A percentile compares a stretch with the other conserved stretches of the same genome.
phyloP scores from a whole-genome alignment of 352 stramenopile species.

The Phytophthora uliginosa region DNA sequence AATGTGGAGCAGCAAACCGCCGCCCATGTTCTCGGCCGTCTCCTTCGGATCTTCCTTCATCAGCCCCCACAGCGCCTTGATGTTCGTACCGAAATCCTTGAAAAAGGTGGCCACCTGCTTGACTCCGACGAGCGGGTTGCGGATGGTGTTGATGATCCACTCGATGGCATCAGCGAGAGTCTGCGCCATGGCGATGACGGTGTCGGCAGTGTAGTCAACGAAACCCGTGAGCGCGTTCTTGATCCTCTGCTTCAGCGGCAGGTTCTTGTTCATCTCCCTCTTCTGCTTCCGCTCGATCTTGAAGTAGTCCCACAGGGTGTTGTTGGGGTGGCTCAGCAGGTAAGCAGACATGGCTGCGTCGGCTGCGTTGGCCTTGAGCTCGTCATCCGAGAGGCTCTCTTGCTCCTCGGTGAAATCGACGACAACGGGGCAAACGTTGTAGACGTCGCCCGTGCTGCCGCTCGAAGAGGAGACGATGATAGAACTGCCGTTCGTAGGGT shows the following conservation, averaged over 20 bases:
- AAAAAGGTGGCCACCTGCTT: slow-evolving; percentile 20
- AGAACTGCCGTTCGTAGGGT: slow-evolving; percentile 4
- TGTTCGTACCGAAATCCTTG: slow-evolving; percentile 23
- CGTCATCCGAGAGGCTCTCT: slow-evolving; percentile 22
- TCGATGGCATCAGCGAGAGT: slow-evolving; percentile 16
- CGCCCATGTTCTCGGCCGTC: slow-evolving; percentile 1
- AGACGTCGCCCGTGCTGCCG: slow-evolving; percentile 20
- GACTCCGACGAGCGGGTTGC: slow-evolving; percentile 16
- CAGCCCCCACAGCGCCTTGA: slow-evolving; percentile 24
- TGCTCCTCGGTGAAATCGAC: slow-evolving; percentile 30
- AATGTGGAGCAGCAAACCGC: slow-evolving; percentile 37
- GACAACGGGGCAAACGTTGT: slow-evolving; percentile 36
- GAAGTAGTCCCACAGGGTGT: slow-evolving; percentile 36
- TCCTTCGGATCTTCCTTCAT: slow-evolving; percentile 36
- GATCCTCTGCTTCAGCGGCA: slow-evolving; percentile 7
- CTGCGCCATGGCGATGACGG: slow-evolving; percentile 10
- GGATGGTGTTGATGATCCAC: slow-evolving; percentile 28
- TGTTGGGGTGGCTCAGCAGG: slow-evolving; percentile 32
- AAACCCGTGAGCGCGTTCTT: slow-evolving; percentile 10
- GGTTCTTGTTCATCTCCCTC: slow-evolving; percentile 19
- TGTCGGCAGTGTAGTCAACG: slow-evolving; percentile 21
- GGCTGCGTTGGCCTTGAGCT: slow-evolving; percentile 33
- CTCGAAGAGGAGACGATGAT: neutral
- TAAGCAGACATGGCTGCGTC: slow-evolving; percentile 32
- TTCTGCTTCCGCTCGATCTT: slow-evolving; percentile 29